phyloP scores from a whole-genome alignment of 176 grass and related monocot species.

The Bolboschoenus planiculmis region DNA sequence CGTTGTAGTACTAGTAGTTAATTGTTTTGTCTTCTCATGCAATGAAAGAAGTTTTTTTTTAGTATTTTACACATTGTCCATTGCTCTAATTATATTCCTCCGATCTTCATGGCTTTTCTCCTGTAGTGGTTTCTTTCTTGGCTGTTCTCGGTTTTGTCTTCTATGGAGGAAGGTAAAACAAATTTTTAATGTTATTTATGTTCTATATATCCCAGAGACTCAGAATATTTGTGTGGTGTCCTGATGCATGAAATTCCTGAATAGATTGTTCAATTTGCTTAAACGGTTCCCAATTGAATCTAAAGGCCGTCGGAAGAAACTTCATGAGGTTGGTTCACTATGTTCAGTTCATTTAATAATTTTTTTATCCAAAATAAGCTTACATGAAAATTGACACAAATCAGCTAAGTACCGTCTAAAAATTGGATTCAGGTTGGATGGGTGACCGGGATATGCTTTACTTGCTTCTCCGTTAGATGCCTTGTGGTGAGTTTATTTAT shows the following conservation, averaged over 20 bases:
- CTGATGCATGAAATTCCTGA: background rate
- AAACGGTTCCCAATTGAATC: slow-evolving; percentile 24
- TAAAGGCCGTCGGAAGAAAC: slow-evolving; percentile 23
- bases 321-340: slow-evolving; percentile 14
- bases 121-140: slow-evolving; percentile 9
- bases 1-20: background rate
- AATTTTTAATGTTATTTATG: background rate
- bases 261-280: slow-evolving; percentile 20
- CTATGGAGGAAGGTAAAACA: slow-evolving; percentile 25
- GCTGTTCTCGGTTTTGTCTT: slow-evolving; percentile 12
- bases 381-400: background rate
- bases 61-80: background rate
- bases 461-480: slow-evolving; percentile 22
- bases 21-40: background rate
- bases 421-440: slow-evolving; percentile 27
- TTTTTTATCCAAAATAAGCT: background rate
- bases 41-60: background rate
- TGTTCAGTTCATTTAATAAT: background rate
- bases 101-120: background rate
- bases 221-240: background rate
- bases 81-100: background rate
- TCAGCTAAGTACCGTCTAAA: background rate
- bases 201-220: slow-evolving; percentile 1
- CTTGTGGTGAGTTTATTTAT: slow-evolving; percentile 18
- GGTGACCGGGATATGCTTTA: slow-evolving; percentile 19